Base-by-base conservation (phyloP, 192 early-diverging fungal genomes). In the Coemansia sp. region DNA sequence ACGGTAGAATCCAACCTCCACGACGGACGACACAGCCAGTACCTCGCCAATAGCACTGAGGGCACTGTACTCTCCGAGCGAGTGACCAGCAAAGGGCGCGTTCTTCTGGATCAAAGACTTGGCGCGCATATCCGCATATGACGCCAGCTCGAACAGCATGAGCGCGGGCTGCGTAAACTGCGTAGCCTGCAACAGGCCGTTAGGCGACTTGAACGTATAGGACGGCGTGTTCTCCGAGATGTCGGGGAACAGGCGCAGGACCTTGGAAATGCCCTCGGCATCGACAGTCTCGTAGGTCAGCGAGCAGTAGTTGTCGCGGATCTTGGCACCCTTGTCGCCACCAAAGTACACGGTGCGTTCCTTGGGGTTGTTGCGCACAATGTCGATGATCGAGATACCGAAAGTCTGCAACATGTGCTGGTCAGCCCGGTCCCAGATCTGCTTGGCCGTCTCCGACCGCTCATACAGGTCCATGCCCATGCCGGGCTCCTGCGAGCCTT, bases 391-490 rank as follows among this genome's bases (percentile, higher is more conserved):
- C 60, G 76, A 78, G 55, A 78, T 66, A 29, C 91, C 94, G 80
- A 94, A 98, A 64, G 87, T 92, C 62, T 86, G 84, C 75, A 89
- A 85, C 84, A 95, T 91, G 84, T 98, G 94, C 44, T 77, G 66
- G 76, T 98, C 95, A 66, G 94, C 93, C 63, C 91, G 90, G 70
- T 98, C 93, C 94, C 95, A 98, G 74, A 98, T 85, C 37, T 89
- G 87, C 74, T 89, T 90, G 21, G 95, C 94, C 71, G 92, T 84
- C 62, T 90, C 82, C 0, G 94, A 95, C 48, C 88, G 87, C 36
- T 82, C 88, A 66, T 95, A 98, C 32, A 98, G 88, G 48, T 92
- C 93, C 94, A 95, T 98, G 62, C 94, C 94, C 95, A 98, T 98
- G 58, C 94, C 94, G 39, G 89, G 86, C 84, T 98, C 94, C 81